These are phyloP conservation scores for Penicillium waksmanii DNA, from an alignment of 495 filamentous ascomycete species.

Conservation along the genomic window DNA sequence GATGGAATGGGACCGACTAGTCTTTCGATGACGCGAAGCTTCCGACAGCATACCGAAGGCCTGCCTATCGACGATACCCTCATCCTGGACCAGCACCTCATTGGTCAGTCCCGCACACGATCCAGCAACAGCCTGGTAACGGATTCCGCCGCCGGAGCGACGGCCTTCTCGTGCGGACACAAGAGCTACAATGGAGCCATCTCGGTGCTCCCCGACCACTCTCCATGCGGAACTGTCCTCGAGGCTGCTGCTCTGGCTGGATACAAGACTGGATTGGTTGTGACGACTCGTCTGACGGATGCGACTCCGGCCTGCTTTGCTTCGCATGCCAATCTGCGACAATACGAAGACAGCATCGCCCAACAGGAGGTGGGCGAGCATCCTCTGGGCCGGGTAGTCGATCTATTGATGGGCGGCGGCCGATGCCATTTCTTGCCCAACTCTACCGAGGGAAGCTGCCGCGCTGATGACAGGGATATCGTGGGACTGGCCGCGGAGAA, in stretches of 20 bases:
- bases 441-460: constrained; percentile 72
- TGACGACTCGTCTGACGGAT: constrained; percentile 94
- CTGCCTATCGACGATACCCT: constrained; percentile 72
- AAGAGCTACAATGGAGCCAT: constrained; percentile 99
- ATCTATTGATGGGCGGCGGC: constrained; percentile 90
- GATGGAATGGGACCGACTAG: constrained; percentile 98
- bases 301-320: constrained; percentile 98
- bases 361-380: constrained; percentile 87
- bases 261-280: constrained; percentile 91
- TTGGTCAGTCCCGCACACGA: constrained; percentile 86
- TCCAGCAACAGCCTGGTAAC: constrained; percentile 83
- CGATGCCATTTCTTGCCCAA: constrained; percentile 93
- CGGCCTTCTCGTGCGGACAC: constrained; percentile 86
- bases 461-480: constrained; percentile 72
- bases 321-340: constrained; percentile 77
- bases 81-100: constrained; percentile 80
- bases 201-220: constrained; percentile 79
- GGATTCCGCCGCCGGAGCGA: constrained; percentile 93
- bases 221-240: constrained; percentile 89
- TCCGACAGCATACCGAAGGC: constrained; percentile 69
- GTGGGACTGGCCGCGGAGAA: constrained; percentile 68
- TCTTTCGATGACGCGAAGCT: constrained; percentile 80
- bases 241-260: constrained; percentile 92
- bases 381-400: constrained; percentile 82
- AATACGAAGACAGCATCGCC: constrained; percentile 87